Conservation (phyloP, 2,329 filamentous ascomycete genomes). For the Ascochyta koolunga region DNA sequence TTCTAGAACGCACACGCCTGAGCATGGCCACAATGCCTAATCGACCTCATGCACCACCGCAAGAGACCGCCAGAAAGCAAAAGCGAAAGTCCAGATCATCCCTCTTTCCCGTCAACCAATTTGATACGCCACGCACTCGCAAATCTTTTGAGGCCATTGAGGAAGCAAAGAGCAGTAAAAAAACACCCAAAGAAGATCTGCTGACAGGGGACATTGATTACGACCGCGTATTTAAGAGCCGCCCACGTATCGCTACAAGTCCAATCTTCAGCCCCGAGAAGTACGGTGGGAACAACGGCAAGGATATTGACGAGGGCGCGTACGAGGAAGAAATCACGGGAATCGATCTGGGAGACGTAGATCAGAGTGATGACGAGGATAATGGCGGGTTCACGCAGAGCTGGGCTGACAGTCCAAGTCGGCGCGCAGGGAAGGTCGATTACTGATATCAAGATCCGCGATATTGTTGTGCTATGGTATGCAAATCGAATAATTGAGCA, state of each 20-base stretch:
- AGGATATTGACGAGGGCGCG: slow-evolving; percentile 13
- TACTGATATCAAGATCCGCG: not conserved
- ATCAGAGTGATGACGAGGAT: slow-evolving; percentile 35
- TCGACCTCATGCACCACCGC: slow-evolving; percentile 19
- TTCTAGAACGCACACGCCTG: slow-evolving; percentile 76
- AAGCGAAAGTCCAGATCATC: slow-evolving; percentile 27
- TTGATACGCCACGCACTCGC: slow-evolving; percentile 58
- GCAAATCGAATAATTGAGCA: not conserved
- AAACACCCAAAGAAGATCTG: slow-evolving; percentile 69
- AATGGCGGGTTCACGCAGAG: slow-evolving; percentile 28
- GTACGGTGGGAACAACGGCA: slow-evolving; percentile 9
- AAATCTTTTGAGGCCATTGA: slow-evolving; percentile 31
- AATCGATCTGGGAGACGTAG: slow-evolving; percentile 41
- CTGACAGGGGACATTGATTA: slow-evolving; percentile 76
- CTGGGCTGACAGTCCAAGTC: slow-evolving; percentile 43
- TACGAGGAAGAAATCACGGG: slow-evolving; percentile 39
- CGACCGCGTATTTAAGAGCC: slow-evolving; percentile 81
- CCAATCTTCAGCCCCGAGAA: slow-evolving; percentile 56
- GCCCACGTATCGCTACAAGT: slow-evolving; percentile 80
- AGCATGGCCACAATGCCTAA: slow-evolving; percentile 72
- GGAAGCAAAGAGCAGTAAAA: slow-evolving; percentile 28
- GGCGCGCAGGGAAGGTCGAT: slow-evolving; percentile 16
- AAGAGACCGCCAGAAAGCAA: slow-evolving; percentile 23
- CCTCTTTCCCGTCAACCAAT: slow-evolving; percentile 61
- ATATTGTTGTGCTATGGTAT: not conserved